These are phyloP conservation scores for Pseudogymnoascus sp. DNA, from an alignment of 2,329 filamentous ascomycete species.

Conservation along the genomic window DNA sequence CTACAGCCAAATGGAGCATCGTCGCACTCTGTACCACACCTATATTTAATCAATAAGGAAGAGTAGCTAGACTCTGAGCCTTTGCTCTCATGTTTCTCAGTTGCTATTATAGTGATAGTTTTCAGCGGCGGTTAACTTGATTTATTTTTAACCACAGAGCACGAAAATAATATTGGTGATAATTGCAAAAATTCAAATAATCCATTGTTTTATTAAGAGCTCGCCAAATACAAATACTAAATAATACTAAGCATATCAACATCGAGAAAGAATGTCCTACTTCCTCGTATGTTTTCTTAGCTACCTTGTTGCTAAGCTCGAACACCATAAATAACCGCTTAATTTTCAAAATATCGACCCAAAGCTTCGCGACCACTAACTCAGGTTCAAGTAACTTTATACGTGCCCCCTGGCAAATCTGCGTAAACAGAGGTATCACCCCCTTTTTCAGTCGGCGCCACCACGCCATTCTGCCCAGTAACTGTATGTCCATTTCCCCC, in stretches of 20 bases:
- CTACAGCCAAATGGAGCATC: not conserved
- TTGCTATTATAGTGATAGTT: not conserved
- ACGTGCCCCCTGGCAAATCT: not conserved
- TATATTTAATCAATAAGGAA: not conserved
- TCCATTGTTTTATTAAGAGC: not conserved
- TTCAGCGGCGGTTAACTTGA: too few species aligned
- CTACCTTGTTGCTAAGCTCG: not conserved
- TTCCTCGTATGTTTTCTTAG: not conserved
- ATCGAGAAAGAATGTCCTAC: not conserved
- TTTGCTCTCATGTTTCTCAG: not conserved
- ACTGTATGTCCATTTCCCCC: not conserved
- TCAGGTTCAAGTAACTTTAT: not conserved
- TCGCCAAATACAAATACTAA: not conserved
- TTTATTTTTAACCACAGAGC: not conserved
- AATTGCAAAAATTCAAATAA: not conserved
- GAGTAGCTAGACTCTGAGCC: too few species aligned
- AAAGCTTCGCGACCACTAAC: not conserved
- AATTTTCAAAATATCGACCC: not conserved
- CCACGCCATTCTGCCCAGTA: not conserved
- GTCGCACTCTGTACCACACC: not conserved
- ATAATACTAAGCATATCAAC: not conserved
- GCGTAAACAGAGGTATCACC: not conserved
- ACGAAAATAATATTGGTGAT: not conserved
- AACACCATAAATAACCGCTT: not conserved
- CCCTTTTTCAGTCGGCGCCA: not conserved